Base-by-base conservation (phyloP, 2,329 filamentous ascomycete species). In the Pezicula neosporulosa region DNA sequence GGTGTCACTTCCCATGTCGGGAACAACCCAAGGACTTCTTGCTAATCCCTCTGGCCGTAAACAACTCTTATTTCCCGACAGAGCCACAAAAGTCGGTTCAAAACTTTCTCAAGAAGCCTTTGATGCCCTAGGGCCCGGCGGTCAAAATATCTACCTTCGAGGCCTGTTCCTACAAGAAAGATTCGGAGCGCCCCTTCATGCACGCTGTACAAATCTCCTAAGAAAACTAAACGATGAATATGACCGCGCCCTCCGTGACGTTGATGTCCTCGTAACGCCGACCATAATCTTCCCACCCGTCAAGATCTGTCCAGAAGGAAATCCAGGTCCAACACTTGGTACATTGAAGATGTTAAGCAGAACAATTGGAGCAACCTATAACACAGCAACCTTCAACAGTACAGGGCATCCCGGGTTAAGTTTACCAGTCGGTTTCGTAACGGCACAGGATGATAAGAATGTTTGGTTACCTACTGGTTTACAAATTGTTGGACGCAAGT, bases 331-430 rank as follows among this genome's bases (percentile, higher is more conserved):
- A 7, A 56, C 46, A 0, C 39, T 59, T 3, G 59, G 57, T 0
- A 49, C 50, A 10, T 42, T 61, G 42, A 50, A 52, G 41, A 58
- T 59, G 57, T 36, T 60, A 19, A 52, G 47, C 6, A 51, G 57
- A 30, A 77, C 76, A 36, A 76, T 82, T 43, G 80, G 80, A 0
- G 59, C 80, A 50, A 81, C 77, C 0, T 73, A 70, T 18, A 83
- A 84, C 56, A 84, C 80, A 5, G 76, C 76, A 6, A 70, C 75
- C 3, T 83, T 83, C 63, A 79, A 83, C 56, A 70, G 76, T 2
- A 81, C 77, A 0, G 80, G 79, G 0, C 79, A 82, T 57, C 79
- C 80, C 0, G 80, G 76, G 0, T 60, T 83, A 58, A 72, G 73
- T 1, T 62, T 82, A 24, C 79, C 79, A 0, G 67, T 78, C 21